Conservation (phyloP, 495 filamentous ascomycete genomes). For the Amphirosellinia nigrospora region DNA sequence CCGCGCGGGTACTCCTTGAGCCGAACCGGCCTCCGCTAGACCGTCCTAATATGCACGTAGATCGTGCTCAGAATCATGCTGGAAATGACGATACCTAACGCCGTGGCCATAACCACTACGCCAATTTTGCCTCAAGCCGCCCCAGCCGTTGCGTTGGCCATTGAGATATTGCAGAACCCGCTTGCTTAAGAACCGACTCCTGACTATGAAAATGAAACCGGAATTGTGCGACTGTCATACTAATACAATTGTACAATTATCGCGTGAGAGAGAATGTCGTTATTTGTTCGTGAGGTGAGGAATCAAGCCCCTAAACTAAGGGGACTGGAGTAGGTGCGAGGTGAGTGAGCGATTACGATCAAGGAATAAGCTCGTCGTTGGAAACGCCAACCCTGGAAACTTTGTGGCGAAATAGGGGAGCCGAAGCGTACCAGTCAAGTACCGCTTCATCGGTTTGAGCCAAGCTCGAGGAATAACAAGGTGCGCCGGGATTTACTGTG, state of each 20-base stretch:
- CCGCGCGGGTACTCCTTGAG: not conserved
- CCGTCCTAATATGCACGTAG: slow-evolving; percentile 17
- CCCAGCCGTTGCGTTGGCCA: slow-evolving; percentile 30
- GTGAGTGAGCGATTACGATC: not conserved
- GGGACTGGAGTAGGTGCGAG: not conserved
- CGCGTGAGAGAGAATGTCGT: not conserved
- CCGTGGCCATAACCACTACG: slow-evolving; percentile 35
- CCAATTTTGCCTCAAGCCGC: slow-evolving; percentile 40
- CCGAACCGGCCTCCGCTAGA: not conserved
- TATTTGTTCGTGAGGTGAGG: not conserved
- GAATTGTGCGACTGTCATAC: slow-evolving; percentile 35
- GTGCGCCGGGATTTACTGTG: not conserved
- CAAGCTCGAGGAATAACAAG: not conserved
- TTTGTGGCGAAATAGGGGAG: not conserved
- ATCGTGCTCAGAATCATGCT: slow-evolving; percentile 37
- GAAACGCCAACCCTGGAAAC: not conserved
- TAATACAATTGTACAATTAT: slow-evolving; percentile 33
- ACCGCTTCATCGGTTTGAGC: not conserved
- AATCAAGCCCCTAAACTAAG: not conserved
- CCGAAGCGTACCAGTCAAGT: not conserved
- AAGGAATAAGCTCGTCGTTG: not conserved
- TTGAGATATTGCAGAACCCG: slow-evolving; percentile 35
- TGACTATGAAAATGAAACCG: slow-evolving; percentile 34
- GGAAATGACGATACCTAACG: slow-evolving; percentile 29
- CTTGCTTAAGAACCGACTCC: slow-evolving; percentile 36